Conservation (phyloP, 805 yeast species). For the Lipomyces sp. region DNA sequence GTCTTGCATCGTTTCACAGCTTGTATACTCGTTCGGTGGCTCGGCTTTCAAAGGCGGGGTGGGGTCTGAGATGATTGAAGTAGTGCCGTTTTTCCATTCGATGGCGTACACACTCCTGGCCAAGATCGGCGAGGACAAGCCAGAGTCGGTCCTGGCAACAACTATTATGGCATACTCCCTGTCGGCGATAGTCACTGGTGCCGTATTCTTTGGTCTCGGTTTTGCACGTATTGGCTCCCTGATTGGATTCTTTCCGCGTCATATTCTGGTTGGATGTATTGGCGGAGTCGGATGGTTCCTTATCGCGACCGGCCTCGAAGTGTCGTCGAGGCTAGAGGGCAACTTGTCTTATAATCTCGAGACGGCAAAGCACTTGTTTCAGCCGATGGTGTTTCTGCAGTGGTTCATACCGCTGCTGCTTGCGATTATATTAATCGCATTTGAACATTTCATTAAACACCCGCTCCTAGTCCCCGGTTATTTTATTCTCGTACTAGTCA, state of each 20-base stretch:
- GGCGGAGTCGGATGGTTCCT: slow-evolving; percentile 98
- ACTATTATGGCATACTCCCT: slow-evolving; percentile 84
- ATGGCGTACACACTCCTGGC: slow-evolving; percentile 79
- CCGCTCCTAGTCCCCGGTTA: slow-evolving; percentile 75
- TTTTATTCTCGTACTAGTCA: slow-evolving; percentile 69
- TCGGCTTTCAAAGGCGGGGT: slow-evolving; percentile 88
- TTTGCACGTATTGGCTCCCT: slow-evolving; percentile 78
- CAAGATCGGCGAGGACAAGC: slow-evolving; percentile 56
- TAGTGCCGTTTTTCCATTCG: slow-evolving; percentile 96
- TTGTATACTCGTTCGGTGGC: slow-evolving; percentile 87
- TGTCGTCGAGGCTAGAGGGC: slow-evolving; percentile 79
- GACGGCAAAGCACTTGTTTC: slow-evolving; percentile 51
- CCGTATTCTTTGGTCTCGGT: slow-evolving; percentile 77
- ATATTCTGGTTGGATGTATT: slow-evolving; percentile 93
- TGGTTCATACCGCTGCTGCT: slow-evolving; percentile 75
- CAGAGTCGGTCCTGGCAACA: slow-evolving; percentile 69
- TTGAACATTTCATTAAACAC: slow-evolving; percentile 64
- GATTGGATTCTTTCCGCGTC: slow-evolving; percentile 95
- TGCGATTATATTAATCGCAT: slow-evolving; percentile 61
- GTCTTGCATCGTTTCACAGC: slow-evolving; percentile 86
- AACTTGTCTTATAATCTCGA: slow-evolving; percentile 66
- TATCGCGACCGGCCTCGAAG: slow-evolving; percentile 88
- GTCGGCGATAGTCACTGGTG: slow-evolving; percentile 84
- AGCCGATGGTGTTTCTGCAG: slow-evolving; percentile 57
- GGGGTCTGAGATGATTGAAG: slow-evolving; percentile 98